A percentile compares a stretch with the other conserved stretches of the same genome.
Conservation (phyloP, 768 basidiomycete genomes). For the Cystofilobasidium ferigula region DNA sequence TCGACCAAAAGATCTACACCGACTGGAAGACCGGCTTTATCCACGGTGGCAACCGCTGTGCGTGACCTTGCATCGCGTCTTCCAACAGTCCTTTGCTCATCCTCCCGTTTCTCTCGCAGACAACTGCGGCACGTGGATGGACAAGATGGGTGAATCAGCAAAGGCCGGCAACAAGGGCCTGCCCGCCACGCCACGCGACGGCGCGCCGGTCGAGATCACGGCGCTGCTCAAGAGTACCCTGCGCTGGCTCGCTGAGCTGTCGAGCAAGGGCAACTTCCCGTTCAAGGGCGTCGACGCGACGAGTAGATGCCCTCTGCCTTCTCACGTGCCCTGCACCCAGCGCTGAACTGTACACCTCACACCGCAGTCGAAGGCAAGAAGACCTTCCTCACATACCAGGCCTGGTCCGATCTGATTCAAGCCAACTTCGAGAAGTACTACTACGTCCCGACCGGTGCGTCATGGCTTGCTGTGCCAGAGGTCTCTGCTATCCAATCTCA, state of each 20-base stretch:
- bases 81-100: not conserved
- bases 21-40: constrained; percentile 92
- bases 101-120: not conserved
- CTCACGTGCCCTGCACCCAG: not conserved
- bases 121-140: constrained; percentile 41
- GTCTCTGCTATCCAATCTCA: not conserved
- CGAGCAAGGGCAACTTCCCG: constrained; percentile 59
- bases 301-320: constrained; percentile 45
- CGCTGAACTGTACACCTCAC: constrained; percentile 7
- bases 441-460: constrained; percentile 70
- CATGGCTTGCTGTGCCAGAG: not conserved
- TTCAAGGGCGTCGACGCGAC: constrained; percentile 76
- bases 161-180: constrained; percentile 87
- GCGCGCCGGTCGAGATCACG: constrained; percentile 89
- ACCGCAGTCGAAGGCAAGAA: constrained; percentile 56
- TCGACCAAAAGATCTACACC: constrained; percentile 84
- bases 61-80: not conserved
- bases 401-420: constrained; percentile 80
- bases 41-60: constrained; percentile 59
- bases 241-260: constrained; percentile 70
- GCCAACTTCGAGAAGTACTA: constrained; percentile 78
- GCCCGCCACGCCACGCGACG: constrained; percentile 93
- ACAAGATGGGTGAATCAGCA: constrained; percentile 91
- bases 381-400: constrained; percentile 67
- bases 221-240: constrained; percentile 86